Base-by-base conservation (phyloP, 2,329 filamentous ascomycete species). In the Canariomyces notabilis region DNA sequence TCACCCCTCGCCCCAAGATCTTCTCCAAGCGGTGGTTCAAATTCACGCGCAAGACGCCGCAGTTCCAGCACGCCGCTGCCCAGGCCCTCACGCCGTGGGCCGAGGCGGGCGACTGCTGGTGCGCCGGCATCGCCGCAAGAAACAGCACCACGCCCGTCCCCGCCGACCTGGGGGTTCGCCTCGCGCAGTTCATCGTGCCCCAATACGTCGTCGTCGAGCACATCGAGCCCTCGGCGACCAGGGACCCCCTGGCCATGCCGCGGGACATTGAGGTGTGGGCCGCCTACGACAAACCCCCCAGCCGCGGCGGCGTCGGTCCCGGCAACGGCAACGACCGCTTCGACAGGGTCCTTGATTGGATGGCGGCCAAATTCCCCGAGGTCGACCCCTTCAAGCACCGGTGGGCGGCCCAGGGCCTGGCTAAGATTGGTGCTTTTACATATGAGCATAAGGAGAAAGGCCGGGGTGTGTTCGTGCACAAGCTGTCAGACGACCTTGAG, bases 61-160 rank as follows among this genome's bases (percentile, higher is more conserved):
- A 46, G 26, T 58, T 55, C 51, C 67, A 73, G 1, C 73, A 75
- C 0, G 58, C 68, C n/a, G 64, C 16, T 6, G 34, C 32, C 8
- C 48, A 72, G 0, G 88, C 85, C 1, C 72, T 95, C 2, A 61
- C 67, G 2, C 67, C 72, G 3, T 95, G 90, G 89, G 71, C 82
- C 8, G 87, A 95, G 39, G 76, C 84, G 26, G 87, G 86, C 16
- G 87, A 97, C 51, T 94, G 89, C 65, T 97, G 89, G 86, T 97
- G 91, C 64, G 82, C 84, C 4, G 74, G 71, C 3, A 67, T 68
- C 1, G 53, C 60, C 9, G 67, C 73, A 39, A 63, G 62, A 12
- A 66, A 68, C 14, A 65, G 66, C 9, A 60, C 62, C 14, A 72
- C 73, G n/a, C n/a, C n/a, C 6, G 73, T 75, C 39, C 79, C 80